Conservation (phyloP, 257 asterid genomes). For the Solanum raphanifolium region DNA sequence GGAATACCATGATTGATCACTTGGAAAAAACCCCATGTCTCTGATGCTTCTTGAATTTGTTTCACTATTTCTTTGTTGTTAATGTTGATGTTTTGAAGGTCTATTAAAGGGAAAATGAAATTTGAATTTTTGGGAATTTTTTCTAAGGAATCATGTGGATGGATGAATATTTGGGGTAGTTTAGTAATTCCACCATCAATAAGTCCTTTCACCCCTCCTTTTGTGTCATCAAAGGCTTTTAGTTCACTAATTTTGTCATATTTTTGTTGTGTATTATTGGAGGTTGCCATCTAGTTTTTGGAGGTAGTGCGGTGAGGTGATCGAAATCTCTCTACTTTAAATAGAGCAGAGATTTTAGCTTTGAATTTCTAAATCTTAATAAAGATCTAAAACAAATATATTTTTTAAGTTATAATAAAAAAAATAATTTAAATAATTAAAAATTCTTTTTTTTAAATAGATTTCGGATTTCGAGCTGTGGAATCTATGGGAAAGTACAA, state of each 20-base stretch:
- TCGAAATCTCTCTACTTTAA: neutral
- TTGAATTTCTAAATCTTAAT: too few relatives aligned
- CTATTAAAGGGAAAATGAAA: slow-evolving; percentile 41
- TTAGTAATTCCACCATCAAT: slow-evolving; percentile 29
- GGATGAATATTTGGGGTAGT: slow-evolving; percentile 38
- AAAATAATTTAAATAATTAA: too few relatives aligned
- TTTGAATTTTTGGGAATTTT: neutral
- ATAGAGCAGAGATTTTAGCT: too few relatives aligned
- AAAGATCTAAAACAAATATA: too few relatives aligned
- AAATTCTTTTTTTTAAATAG: too few relatives aligned
- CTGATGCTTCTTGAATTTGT: slow-evolving; percentile 32
- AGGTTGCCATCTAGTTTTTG: slow-evolving; percentile 4
- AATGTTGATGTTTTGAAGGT: slow-evolving; percentile 16
- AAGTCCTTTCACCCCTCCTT: slow-evolving; percentile 58
- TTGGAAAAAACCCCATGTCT: slow-evolving; percentile 51
- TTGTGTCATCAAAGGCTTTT: slow-evolving; percentile 48
- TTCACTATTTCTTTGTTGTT: neutral
- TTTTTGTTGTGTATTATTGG: neutral
- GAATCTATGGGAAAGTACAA: too few relatives aligned
- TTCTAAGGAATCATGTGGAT: neutral
- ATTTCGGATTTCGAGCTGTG: too few relatives aligned
- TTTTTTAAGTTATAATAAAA: too few relatives aligned
- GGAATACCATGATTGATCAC: slow-evolving; percentile 32
- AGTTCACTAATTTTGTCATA: slow-evolving; percentile 27
- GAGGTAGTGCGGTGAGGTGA: neutral